Percentiles rank a stretch among this genome's conserved stretches.
Evolutionary conservation across 2,329 filamentous ascomycete genomes (phyloP).

Genomic region (Talaromyces verruculosus): DNA sequence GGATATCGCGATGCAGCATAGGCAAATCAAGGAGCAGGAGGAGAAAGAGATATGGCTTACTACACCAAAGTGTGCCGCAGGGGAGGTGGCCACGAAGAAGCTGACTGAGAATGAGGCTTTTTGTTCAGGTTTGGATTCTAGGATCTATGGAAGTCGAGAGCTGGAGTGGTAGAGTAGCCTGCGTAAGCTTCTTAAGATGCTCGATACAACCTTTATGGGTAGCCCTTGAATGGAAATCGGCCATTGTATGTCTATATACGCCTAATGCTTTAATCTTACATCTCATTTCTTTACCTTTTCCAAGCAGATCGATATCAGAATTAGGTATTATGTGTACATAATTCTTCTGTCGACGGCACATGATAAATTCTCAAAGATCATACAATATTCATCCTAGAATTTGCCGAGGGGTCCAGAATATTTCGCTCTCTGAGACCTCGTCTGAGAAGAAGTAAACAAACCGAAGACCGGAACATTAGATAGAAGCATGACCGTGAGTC

Average conservation of each 20-base stretch:
- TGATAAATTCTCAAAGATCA: too few relatives aligned
- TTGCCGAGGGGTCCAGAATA: too few relatives aligned
- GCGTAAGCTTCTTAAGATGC: too few relatives aligned
- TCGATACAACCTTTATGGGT: too few relatives aligned
- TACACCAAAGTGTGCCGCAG: background rate
- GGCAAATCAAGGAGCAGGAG: too few relatives aligned
- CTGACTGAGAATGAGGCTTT: background rate
- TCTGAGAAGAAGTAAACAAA: background rate
- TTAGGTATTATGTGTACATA: background rate
- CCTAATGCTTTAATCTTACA: too few relatives aligned
- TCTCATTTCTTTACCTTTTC: too few relatives aligned
- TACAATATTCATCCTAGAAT: too few relatives aligned
- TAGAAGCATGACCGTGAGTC: constrained; percentile 33
- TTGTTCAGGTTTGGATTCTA: background rate
- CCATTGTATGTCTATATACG: too few relatives aligned
- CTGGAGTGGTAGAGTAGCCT: background rate
- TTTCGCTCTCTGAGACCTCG: too few relatives aligned
- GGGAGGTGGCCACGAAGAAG: background rate
- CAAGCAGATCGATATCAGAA: background rate
- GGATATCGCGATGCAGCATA: too few relatives aligned
- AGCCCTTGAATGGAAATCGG: too few relatives aligned
- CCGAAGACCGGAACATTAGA: background rate
- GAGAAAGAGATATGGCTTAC: background rate
- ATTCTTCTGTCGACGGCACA: background rate
- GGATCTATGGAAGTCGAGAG: background rate